phyloP scores from a whole-genome alignment of 2,329 filamentous ascomycete species.

The Fusarium graminum region DNA sequence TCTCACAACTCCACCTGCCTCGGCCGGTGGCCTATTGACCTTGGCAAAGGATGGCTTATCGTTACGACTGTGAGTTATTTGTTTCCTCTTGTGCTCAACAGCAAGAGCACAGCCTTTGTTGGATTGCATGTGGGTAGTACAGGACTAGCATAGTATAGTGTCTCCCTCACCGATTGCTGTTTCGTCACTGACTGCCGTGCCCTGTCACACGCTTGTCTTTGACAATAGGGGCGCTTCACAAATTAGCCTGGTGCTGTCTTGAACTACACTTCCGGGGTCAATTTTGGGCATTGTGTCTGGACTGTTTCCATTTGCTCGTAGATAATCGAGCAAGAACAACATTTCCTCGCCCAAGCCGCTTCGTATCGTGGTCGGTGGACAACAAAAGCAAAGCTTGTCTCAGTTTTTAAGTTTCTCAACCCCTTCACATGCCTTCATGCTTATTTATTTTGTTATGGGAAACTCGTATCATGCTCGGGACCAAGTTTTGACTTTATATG shows the following conservation, averaged over 20 bases:
- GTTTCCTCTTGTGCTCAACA: conserved; percentile 12
- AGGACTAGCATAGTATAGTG: conserved; percentile 2
- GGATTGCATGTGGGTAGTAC: conserved; percentile 3
- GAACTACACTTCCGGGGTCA: conserved; percentile 25
- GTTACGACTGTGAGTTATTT: conserved; percentile 1
- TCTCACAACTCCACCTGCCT: conserved; percentile 16
- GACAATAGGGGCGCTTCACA: conserved; percentile 25
- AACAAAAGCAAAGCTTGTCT: too few relatives aligned
- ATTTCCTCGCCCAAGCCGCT: not conserved
- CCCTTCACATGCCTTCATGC: conserved; percentile 14
- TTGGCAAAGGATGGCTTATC: conserved; percentile 14
- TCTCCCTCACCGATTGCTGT: conserved; percentile 39
- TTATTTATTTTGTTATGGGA: conserved; percentile 7
- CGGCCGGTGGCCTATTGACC: conserved; percentile 1
- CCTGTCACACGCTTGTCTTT: conserved; percentile 27
- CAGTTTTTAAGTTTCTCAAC: conserved; percentile 2
- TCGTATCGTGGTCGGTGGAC: not conserved
- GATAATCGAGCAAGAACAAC: not conserved
- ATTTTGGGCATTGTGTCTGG: conserved; percentile 9
- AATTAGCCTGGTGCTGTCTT: conserved; percentile 27
- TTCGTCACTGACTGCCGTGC: conserved; percentile 5
- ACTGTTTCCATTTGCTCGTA: conserved; percentile 4
- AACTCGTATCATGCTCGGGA: conserved; percentile 1
- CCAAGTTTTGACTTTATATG: conserved; percentile 22
- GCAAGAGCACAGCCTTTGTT: conserved; percentile 5